Evolutionary conservation across 805 yeast species (phyloP), one percentile per base, ranked within the genome.

Genomic region (Sungouiella blattae): DNA sequence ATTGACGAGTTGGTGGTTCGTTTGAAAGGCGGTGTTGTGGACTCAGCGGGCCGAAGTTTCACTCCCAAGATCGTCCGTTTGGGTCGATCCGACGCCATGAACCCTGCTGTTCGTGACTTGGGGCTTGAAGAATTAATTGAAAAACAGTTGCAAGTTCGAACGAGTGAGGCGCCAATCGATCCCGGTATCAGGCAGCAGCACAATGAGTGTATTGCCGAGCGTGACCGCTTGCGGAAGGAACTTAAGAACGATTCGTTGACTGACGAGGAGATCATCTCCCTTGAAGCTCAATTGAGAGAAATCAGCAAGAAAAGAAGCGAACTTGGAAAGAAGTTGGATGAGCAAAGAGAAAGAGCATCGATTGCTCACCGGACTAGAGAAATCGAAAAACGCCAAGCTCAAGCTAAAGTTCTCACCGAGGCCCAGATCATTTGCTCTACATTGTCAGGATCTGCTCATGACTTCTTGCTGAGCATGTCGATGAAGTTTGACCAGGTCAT

Each of bases 1-100:
- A 96, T 93, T 3, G 99, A 93, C 62, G 98, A 94, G 55, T 69
- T 93, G 41, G 93, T 88, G 11, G 50, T 88, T 13, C 81, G 99
- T 55, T 64, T 93, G 40, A 79, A 82, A 46, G 69, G 66, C 13
- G 97, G 96, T 5, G 79, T 89, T 1, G 58, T 60, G 28, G 69
- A 75, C 44, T 62, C 80, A 14, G 56, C 62, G 23, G 91, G 91
- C 1, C 59, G 60, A 9, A 42, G 52, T 1, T 73, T 77, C 41
- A 56, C 57, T 1, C 95, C 95, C 0, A 72, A 70, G 17, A 72
- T 93, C 8, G 94, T 93, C 9, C 77, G 99, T 49, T 63, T 93
- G 24, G 98, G 99, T 27, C 67, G 96, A 33, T 73, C 91, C 11
- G 98, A 93, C 50, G 94, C 86, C 2, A 82, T 89, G 14, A 86